Conservation (phyloP, 805 yeast species). For the Saturnispora besseyi region DNA sequence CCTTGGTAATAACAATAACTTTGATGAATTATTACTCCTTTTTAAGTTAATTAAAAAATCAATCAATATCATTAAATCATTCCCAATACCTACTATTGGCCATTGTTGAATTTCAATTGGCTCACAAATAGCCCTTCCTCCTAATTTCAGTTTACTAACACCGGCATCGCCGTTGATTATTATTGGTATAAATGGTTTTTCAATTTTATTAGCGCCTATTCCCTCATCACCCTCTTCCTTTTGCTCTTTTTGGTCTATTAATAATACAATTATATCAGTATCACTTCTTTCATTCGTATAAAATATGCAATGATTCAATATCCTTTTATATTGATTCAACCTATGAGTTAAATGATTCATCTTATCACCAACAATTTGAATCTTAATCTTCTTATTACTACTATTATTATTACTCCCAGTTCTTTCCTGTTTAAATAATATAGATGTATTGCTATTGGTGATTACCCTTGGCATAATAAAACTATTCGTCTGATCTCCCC, state of each 20-base stretch:
- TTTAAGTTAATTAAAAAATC: slow-evolving; percentile 22
- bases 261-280: slow-evolving; percentile 21
- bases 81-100: slow-evolving; percentile 12
- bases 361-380: slow-evolving; percentile 24
- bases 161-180: slow-evolving; percentile 6
- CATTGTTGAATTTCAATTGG: slow-evolving; percentile 23
- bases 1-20: not conserved
- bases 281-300: slow-evolving; percentile 11
- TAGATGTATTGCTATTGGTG: not conserved
- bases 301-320: slow-evolving; percentile 23
- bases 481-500: not conserved
- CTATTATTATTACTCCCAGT: not conserved
- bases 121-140: slow-evolving; percentile 20
- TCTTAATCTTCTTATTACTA: slow-evolving; percentile 10
- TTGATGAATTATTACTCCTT: not conserved
- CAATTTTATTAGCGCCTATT: not conserved
- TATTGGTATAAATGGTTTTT: slow-evolving; percentile 25
- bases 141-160: not conserved
- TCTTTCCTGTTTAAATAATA: not conserved
- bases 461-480: slow-evolving; percentile 33
- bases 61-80: slow-evolving; percentile 26
- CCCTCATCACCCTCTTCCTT: not conserved
- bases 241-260: not conserved
- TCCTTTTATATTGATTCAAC: slow-evolving; percentile 23
- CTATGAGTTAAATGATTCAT: slow-evolving; percentile 17